Conservation (phyloP, 2,329 filamentous ascomycete genomes). For the Drechslerella coelobrocha region DNA sequence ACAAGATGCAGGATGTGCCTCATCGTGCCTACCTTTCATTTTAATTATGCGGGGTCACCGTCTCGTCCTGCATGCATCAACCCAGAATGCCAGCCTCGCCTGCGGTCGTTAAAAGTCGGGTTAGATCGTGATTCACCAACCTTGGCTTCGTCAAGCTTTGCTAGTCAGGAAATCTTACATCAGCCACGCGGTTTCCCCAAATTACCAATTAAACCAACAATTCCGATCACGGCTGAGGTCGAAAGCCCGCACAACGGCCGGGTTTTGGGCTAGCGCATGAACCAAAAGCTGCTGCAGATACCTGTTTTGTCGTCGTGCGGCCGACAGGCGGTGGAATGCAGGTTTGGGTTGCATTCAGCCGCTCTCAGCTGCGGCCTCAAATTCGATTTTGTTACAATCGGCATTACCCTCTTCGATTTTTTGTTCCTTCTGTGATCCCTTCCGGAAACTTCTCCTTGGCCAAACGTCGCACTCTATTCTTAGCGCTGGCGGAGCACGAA, state of each 20-base stretch:
- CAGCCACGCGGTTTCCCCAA: background rate
- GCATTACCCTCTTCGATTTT: constrained; percentile 15
- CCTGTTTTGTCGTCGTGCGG: background rate
- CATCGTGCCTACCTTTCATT: no score
- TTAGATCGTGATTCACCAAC: no score
- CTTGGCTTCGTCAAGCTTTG: no score
- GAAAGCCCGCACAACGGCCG: no score
- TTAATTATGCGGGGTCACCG: no score
- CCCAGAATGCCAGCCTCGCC: no score
- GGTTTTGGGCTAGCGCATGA: background rate
- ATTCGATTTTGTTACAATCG: constrained; percentile 7
- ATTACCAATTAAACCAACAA: background rate
- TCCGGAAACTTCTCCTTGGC: constrained; percentile 1
- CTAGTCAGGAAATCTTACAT: background rate
- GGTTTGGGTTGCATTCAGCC: constrained; percentile 45
- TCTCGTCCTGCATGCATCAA: no score
- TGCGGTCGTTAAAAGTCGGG: no score
- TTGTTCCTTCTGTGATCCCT: constrained; percentile 2
- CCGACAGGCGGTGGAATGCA: background rate
- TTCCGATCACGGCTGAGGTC: background rate
- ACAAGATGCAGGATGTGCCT: background rate
- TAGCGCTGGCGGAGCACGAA: background rate
- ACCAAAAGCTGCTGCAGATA: background rate
- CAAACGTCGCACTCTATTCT: background rate
- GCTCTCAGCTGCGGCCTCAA: constrained; percentile 13